Conservation (phyloP, 257 asterid genomes). For the Mitragyna speciosa region DNA sequence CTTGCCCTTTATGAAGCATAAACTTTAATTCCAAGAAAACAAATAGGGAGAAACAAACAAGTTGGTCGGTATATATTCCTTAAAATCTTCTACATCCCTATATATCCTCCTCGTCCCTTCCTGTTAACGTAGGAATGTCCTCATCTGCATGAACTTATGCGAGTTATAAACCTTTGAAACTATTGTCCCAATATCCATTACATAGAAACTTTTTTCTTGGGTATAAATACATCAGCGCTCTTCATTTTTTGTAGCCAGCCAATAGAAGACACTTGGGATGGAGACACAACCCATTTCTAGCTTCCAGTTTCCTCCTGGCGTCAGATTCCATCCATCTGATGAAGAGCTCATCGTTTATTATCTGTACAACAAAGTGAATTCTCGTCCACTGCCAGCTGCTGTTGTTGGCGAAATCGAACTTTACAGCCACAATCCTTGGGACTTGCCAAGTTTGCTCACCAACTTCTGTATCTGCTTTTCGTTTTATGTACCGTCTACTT, state of each 20-base stretch:
- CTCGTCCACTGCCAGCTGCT: constrained; percentile 44
- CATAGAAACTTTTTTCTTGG: neutral
- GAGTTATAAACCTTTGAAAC: neutral
- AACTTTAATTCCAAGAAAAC: neutral
- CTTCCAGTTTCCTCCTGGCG: constrained; percentile 57
- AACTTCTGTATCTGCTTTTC: neutral
- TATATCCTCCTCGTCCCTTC: neutral
- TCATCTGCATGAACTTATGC: constrained; percentile 14
- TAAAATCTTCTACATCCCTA: neutral
- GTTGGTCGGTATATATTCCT: neutral
- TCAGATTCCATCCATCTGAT: constrained; percentile 66
- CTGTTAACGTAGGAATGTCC: constrained; percentile 13
- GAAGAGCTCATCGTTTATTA: constrained; percentile 55
- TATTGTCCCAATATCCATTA: neutral
- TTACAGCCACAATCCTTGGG: constrained; percentile 63
- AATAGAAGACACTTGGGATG: constrained; percentile 6
- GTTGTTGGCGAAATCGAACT: constrained; percentile 58
- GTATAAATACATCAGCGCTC: neutral
- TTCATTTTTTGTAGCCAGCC: neutral
- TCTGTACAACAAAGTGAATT: constrained; percentile 50
- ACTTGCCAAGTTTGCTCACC: constrained; percentile 53
- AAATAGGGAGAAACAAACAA: constrained; percentile 10
- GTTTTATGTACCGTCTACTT: no score
- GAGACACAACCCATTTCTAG: constrained; percentile 17
- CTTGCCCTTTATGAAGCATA: neutral